Base-by-base conservation (phyloP, 2,329 filamentous ascomycete genomes). In the Mycosphaerella sp. region DNA sequence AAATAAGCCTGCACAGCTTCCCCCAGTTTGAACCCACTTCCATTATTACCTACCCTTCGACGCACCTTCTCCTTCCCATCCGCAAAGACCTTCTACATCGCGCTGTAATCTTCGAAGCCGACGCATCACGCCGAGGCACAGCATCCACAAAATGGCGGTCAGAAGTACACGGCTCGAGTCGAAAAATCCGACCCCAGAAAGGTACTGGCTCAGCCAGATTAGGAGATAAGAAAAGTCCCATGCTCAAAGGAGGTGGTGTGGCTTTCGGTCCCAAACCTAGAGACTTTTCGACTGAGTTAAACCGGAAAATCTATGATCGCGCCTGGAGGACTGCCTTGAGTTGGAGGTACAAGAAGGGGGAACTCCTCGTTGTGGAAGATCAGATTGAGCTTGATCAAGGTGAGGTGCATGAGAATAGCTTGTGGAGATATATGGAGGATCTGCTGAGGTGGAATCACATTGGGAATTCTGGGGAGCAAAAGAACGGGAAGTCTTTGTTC, bases 271-370 rank as follows among this genome's bases (percentile, higher is more conserved):
- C 93, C 25, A 84, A 90, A 62, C 90, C 90, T 21, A 80, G 93
- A 68, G 89, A 97, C 73, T 98, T 98, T 67, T 81, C 81, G 54
- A 94, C 90, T 17, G 79, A 79, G 13, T 76, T 98, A 49, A 89
- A 86, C 62, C 79, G 79, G 66, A 97, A 97, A 75, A 81, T 95
- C 42, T 98, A 98, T 74, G 90, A 97, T 71, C 78, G 94, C 62
- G 93, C 93, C 8, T 97, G 89, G 88, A 82, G 93, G 66, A 97
- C 87, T 39, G 93, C 93, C 9, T 78, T 98, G 59, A 93, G 86
- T 65, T 95, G 95, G 75, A 83, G 93, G 54, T 97, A 93, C 72
- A 79, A 85, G 59, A 82, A 84, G 59, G 93, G 90, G 43, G 88
- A 97, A 74, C 74, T 98, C 63, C 75, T 96, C 59, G 81, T 98